phyloP scores from a whole-genome alignment of 169 alveolate genomes.

The Theileria sp. region DNA sequence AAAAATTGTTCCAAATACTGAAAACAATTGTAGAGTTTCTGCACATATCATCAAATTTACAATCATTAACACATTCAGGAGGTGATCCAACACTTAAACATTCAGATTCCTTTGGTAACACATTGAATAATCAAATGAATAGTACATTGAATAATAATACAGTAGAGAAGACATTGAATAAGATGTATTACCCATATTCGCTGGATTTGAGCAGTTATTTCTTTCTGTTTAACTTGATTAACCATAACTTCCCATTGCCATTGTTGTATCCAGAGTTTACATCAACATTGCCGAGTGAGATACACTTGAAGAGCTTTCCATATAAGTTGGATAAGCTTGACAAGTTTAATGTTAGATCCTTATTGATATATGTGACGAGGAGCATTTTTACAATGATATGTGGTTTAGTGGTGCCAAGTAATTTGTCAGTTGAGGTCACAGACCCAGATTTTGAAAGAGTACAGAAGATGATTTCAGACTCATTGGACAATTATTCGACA shows the following conservation, averaged over 20 bases:
- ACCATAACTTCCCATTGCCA: conserved; percentile 59
- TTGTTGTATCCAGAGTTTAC: conserved; percentile 9
- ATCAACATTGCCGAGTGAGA: conserved; percentile 18
- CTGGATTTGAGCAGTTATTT: conserved; percentile 29
- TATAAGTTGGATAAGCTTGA: conserved; percentile 48
- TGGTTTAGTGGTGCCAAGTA: conserved; percentile 14
- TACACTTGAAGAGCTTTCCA: conserved; percentile 44
- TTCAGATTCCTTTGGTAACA: neutral
- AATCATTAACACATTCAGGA: conserved; percentile 30
- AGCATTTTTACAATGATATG: conserved; percentile 39
- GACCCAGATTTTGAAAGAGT: conserved; percentile 1
- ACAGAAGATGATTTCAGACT: conserved; percentile 32
- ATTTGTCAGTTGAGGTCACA: neutral
- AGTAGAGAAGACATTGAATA: neutral
- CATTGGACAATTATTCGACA: conserved; percentile 38
- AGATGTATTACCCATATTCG: conserved; percentile 44
- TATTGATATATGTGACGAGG: conserved; percentile 29
- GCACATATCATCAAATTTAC: conserved; percentile 53
- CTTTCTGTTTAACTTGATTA: conserved; percentile 41
- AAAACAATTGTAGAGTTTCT: conserved; percentile 27
- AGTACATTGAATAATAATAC: neutral
- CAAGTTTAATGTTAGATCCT: conserved; percentile 25
- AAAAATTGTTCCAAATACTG: conserved; percentile 13
- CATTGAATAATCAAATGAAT: neutral
- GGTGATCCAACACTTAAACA: neutral